Conservation (phyloP, 192 early-diverging fungal genomes). For the Lobosporangium transversale region DNA sequence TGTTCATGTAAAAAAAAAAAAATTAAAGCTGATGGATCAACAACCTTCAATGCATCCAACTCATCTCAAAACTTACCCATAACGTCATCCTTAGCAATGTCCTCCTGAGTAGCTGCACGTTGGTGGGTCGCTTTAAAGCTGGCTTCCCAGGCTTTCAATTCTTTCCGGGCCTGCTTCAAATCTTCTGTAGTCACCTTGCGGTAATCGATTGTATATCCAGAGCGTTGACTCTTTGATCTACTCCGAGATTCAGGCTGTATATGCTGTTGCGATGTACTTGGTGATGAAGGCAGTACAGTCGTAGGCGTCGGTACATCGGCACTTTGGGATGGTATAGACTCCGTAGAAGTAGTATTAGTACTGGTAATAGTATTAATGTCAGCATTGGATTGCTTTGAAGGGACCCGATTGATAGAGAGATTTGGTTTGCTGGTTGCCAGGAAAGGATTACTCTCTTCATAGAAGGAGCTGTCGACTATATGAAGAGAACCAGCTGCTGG, state of each 20-base stretch:
- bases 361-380: not conserved
- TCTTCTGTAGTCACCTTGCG: constrained; percentile 10
- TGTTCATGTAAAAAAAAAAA: not conserved
- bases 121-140: constrained; percentile 22
- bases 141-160: constrained; percentile 43
- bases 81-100: constrained; percentile 24
- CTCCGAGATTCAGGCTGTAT: not conserved
- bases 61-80: constrained; percentile 24
- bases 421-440: constrained; percentile 1
- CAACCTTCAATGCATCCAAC: not conserved
- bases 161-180: constrained; percentile 23
- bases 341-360: not conserved
- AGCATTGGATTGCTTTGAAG: not conserved
- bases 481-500: too few species aligned
- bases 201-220: constrained; percentile 2
- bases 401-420: not conserved
- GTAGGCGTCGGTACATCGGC: too few species aligned
- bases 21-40: not conserved
- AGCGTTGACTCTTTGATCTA: not conserved
- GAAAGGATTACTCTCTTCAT: constrained; percentile 13
- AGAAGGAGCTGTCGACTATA: not conserved
- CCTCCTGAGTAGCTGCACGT: constrained; percentile 39
- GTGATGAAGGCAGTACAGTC: too few species aligned
- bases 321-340: too few species aligned
- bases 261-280: not conserved